Percentiles rank a stretch among this genome's conserved stretches.
phyloP scores from a whole-genome alignment of 257 asterid genomes.

The Ilex asprella region DNA sequence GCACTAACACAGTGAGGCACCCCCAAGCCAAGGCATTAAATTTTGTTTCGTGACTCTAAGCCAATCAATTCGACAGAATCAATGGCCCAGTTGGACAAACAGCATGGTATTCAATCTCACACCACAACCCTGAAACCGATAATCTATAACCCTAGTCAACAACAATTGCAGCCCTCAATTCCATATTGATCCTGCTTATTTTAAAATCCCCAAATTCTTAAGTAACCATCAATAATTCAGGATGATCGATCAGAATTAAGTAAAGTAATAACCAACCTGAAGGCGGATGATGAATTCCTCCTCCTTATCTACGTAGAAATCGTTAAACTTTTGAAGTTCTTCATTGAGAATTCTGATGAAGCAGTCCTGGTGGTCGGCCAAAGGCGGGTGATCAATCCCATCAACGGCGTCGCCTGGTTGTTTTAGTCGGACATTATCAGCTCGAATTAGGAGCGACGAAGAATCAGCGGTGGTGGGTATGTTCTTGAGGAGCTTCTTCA shows the following conservation, averaged over 20 bases:
- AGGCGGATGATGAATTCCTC: slow-evolving; percentile 78
- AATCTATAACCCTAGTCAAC: too few relatives aligned
- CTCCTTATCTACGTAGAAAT: slow-evolving; percentile 96
- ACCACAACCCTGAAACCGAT: too few relatives aligned
- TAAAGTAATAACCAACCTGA: slow-evolving; percentile 40
- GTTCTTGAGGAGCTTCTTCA: slow-evolving; percentile 74
- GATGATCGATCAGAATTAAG: background rate
- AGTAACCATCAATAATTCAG: too few relatives aligned
- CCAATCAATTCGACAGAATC: too few relatives aligned
- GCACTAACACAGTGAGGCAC: too few relatives aligned
- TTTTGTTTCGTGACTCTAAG: too few relatives aligned
- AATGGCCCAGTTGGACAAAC: too few relatives aligned
- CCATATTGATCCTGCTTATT: too few relatives aligned
- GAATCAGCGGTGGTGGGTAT: slow-evolving; percentile 27
- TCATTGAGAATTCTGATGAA: slow-evolving; percentile 55
- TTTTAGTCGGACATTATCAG: background rate
- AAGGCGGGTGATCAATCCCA: slow-evolving; percentile 8
- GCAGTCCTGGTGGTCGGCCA: slow-evolving; percentile 54
- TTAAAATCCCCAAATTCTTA: too few relatives aligned
- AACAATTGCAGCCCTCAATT: too few relatives aligned
- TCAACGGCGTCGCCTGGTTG: background rate
- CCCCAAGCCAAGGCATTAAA: too few relatives aligned
- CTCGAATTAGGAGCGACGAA: background rate
- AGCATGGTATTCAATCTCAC: too few relatives aligned
- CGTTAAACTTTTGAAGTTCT: slow-evolving; percentile 84